A percentile compares a stretch with the other conserved stretches of the same genome.
Evolutionary conservation across 2,329 filamentous ascomycete species (phyloP).

Genomic region (Escovopsis sp.): DNA sequence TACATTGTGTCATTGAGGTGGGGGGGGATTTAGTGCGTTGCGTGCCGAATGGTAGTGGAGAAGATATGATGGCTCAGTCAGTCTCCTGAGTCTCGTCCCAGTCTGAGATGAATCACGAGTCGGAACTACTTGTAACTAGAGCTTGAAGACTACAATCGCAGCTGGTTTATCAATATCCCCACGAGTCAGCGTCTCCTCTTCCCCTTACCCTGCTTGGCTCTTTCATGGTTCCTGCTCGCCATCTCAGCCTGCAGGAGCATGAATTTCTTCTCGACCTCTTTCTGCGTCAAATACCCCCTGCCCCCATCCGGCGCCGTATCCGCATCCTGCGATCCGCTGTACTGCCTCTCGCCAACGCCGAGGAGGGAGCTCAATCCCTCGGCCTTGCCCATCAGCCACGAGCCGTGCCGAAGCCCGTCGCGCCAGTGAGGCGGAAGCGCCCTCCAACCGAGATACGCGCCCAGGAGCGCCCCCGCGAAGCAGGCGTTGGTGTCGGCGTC

Average conservation of each 20-base stretch:
- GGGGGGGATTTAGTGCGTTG: too few relatives aligned
- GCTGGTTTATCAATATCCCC: too few relatives aligned
- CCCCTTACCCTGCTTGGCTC: slow-evolving; percentile 11
- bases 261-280: slow-evolving; percentile 21
- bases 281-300: slow-evolving; percentile 21
- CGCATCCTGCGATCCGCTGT: slow-evolving; percentile 20
- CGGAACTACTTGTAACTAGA: too few relatives aligned
- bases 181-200: slow-evolving; percentile 5
- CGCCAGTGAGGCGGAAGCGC: slow-evolving; percentile 33
- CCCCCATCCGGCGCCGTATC: slow-evolving; percentile 29
- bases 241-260: slow-evolving; percentile 19
- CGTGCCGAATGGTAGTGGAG: too few relatives aligned
- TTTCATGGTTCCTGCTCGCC: slow-evolving; percentile 14
- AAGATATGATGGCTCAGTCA: too few relatives aligned
- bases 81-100: too few relatives aligned
- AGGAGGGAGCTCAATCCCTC: slow-evolving; percentile 24
- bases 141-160: too few relatives aligned
- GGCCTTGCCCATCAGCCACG: slow-evolving; percentile 30
- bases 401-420: slow-evolving; percentile 27
- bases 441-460: slow-evolving; percentile 31
- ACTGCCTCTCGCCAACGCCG: slow-evolving; percentile 20
- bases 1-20: too few relatives aligned
- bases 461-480: slow-evolving; percentile 34
- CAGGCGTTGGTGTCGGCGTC: slow-evolving; percentile 41
- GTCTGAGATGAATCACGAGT: too few relatives aligned